Conservation (phyloP, 2,329 filamentous ascomycete genomes). For the Cladosporium sphaerospermum region DNA sequence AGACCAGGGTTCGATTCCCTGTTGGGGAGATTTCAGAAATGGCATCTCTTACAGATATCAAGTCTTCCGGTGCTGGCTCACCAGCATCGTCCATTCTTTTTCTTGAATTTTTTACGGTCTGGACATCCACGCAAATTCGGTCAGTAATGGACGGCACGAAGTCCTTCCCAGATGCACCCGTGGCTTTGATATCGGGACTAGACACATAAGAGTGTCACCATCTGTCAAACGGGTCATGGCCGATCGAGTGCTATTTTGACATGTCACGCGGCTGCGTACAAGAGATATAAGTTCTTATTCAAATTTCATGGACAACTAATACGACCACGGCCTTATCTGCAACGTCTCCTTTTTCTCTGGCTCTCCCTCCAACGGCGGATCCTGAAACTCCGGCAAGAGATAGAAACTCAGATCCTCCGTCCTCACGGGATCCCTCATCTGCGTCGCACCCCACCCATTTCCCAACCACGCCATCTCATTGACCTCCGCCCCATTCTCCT, state of each 20-base stretch:
- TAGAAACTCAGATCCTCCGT: conserved; percentile 37
- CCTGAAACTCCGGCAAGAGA: conserved; percentile 35
- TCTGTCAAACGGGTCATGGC: not conserved
- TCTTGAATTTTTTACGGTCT: not conserved
- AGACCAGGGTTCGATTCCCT: conserved; percentile 12
- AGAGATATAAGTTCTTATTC: not conserved
- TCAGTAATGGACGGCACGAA: no score
- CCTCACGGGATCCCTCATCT: conserved; percentile 38
- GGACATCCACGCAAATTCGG: no score
- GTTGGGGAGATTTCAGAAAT: conserved; percentile 8
- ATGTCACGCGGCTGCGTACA: not conserved
- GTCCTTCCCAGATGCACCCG: no score
- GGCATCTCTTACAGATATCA: conserved; percentile 4
- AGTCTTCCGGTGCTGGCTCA: conserved; percentile 8
- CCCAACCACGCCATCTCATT: conserved; percentile 60
- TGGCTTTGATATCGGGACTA: no score
- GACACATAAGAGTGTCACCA: not conserved
- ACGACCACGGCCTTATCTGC: conserved; percentile 32
- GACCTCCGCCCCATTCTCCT: conserved; percentile 28
- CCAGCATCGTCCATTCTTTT: not conserved
- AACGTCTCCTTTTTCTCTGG: conserved; percentile 36
- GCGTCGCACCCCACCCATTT: conserved; percentile 59
- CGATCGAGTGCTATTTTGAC: not conserved
- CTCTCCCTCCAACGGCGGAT: conserved; percentile 28
- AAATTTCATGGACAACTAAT: conserved; percentile 18